Evolutionary conservation across 371 early-diverging fungal species (phyloP).

Genomic region (Batkoa obscura): DNA sequence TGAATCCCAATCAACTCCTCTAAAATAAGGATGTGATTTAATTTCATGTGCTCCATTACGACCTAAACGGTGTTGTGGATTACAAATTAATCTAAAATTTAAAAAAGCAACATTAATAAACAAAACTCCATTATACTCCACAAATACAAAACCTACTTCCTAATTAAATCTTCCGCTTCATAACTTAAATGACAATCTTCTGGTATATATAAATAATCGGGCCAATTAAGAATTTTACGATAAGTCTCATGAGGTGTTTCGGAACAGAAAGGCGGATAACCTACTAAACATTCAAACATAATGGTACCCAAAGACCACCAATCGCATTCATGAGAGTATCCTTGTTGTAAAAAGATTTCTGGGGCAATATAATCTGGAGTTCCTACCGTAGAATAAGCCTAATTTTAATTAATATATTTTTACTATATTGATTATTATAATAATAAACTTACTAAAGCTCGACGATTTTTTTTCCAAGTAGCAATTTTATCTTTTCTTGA

Average conservation of each 20-base stretch:
- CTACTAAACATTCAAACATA: conserved; percentile 96
- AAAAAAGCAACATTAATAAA: conserved; percentile 11
- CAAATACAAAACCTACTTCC: conserved; percentile 25
- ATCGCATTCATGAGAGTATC: conserved; percentile 96
- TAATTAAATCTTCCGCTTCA: conserved; percentile 82
- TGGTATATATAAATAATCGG: conserved; percentile 71
- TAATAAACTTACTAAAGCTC: conserved; percentile 37
- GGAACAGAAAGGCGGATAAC: conserved; percentile 94
- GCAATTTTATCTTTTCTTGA: conserved; percentile 66
- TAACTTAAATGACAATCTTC: conserved; percentile 78
- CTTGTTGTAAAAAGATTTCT: conserved; percentile 79
- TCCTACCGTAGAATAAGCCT: conserved; percentile 85
- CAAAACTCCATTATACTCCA: conserved; percentile 1
- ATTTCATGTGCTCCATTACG: conserved; percentile 68
- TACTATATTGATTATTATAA: not conserved
- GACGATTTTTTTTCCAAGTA: conserved; percentile 92
- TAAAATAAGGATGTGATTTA: conserved; percentile 88
- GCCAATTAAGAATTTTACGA: conserved; percentile 91
- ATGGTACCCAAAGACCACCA: conserved; percentile 99
- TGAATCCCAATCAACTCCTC: conserved; percentile 81
- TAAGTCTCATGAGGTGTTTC: conserved; percentile 93
- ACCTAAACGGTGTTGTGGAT: conserved; percentile 62
- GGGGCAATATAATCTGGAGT: conserved; percentile 97
- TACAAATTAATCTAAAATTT: conserved; percentile 56
- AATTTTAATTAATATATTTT: too few relatives aligned